Evolutionary conservation across 2,329 filamentous ascomycete species (phyloP).

Genomic region (Fusarium agapanthi): DNA sequence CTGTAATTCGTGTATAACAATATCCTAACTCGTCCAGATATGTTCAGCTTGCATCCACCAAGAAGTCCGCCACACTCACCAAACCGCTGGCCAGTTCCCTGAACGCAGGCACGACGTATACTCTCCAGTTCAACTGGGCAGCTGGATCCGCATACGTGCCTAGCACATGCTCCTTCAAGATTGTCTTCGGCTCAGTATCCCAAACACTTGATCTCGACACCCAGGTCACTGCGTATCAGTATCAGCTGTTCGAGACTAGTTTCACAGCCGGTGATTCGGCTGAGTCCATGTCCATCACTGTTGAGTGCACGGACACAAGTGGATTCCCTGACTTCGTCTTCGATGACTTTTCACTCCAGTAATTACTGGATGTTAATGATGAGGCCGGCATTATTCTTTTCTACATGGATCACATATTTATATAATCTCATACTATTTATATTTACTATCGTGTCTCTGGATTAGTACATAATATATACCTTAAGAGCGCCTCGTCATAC

Average conservation of each 20-base stretch:
- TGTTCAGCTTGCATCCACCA: not conserved
- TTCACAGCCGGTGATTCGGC: not conserved
- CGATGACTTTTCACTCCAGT: not conserved
- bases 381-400: not conserved
- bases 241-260: not conserved
- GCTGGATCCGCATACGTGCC: not conserved
- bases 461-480: not conserved
- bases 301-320: not conserved
- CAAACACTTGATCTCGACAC: not conserved
- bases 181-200: not conserved
- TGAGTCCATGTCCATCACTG: not conserved
- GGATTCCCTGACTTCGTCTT: not conserved
- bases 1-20: accelerated
- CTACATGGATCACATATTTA: not conserved
- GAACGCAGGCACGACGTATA: not conserved
- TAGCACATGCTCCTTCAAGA: not conserved
- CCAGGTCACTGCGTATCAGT: not conserved
- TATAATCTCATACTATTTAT: not conserved
- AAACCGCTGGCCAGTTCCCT: not conserved
- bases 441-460: not conserved
- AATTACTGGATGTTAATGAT: not conserved
- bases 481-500: accelerated
- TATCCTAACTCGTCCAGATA: not conserved
- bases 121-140: not conserved
- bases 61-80: not conserved